A percentile compares a stretch with the other conserved stretches of the same genome.
These are phyloP conservation scores for Trypanosomatidae sp. DNA, from an alignment of 208 protist genomes.

Conservation along the genomic window DNA sequence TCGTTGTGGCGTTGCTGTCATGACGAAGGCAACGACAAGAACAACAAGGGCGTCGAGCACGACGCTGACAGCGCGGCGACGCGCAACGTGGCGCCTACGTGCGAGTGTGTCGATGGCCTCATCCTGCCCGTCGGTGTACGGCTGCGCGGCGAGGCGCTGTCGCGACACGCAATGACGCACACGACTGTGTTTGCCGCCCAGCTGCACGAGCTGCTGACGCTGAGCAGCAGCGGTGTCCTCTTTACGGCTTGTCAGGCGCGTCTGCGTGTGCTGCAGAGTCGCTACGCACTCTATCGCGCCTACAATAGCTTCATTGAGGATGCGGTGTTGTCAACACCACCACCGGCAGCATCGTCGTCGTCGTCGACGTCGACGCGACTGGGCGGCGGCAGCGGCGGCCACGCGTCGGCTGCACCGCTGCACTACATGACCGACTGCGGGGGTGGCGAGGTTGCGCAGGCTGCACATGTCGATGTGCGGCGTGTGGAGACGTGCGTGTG, in stretches of 20 bases:
- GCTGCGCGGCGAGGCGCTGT: slow-evolving; percentile 7
- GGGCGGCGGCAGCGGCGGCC: not conserved
- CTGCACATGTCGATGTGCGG: slow-evolving; percentile 40
- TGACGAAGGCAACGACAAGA: no score
- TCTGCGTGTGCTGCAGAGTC: slow-evolving; percentile 52
- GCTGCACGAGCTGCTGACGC: slow-evolving; percentile 12
- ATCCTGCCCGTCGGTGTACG: not conserved
- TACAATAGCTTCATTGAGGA: slow-evolving; percentile 64
- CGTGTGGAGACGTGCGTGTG: slow-evolving; percentile 43
- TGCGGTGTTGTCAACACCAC: slow-evolving; percentile 9
- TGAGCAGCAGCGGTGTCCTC: slow-evolving; percentile 20
- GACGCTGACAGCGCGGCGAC: no score
- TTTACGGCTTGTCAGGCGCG: slow-evolving; percentile 72
- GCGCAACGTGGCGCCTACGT: no score
- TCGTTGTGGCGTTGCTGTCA: no score
- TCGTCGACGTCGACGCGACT: not conserved
- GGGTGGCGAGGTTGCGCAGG: slow-evolving; percentile 20
- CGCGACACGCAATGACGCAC: slow-evolving; percentile 31
- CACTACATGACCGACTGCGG: slow-evolving; percentile 5
- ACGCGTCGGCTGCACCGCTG: not conserved
- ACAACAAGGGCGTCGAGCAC: no score
- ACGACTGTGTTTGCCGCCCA: no score
- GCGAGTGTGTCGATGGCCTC: no score
- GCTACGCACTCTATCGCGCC: slow-evolving; percentile 46
- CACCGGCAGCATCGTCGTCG: no score